Evolutionary conservation across 2,329 filamentous ascomycete genomes (phyloP).

Genomic region (Neurospora sp.): DNA sequence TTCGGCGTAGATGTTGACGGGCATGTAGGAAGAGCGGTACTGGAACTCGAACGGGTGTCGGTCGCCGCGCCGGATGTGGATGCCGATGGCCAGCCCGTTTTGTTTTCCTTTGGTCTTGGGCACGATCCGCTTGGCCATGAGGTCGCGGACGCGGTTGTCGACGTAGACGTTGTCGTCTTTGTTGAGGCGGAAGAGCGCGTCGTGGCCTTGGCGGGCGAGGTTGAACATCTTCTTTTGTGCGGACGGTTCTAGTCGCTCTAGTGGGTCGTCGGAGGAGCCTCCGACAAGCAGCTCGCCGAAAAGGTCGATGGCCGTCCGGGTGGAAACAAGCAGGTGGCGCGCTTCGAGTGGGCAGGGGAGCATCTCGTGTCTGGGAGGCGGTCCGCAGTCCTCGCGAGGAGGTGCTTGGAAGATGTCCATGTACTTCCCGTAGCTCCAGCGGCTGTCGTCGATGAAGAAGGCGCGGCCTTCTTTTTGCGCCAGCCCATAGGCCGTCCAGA

Average conservation of each 20-base stretch:
- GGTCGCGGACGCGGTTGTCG: conserved; percentile 42
- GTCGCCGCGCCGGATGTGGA: conserved; percentile 76
- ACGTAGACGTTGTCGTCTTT: conserved; percentile 58
- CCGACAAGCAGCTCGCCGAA: conserved; percentile 44
- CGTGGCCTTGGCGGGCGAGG: conserved; percentile 59
- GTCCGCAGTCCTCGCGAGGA: conserved; percentile 53
- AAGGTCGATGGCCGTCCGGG: conserved; percentile 52
- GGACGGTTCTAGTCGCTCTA: conserved; percentile 36
- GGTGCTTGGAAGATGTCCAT: conserved; percentile 60
- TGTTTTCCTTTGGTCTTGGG: conserved; percentile 24
- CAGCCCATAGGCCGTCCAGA: conserved; percentile 79
- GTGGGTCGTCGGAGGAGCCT: conserved; percentile 32
- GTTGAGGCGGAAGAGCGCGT: conserved; percentile 62
- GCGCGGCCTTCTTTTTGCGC: conserved; percentile 62
- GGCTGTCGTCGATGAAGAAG: conserved; percentile 78
- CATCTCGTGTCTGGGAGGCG: conserved; percentile 65
- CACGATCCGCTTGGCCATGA: conserved; percentile 36
- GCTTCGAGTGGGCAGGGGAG: conserved; percentile 71
- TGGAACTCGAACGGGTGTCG: conserved; percentile 67
- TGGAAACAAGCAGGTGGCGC: conserved; percentile 63
- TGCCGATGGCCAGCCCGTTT: conserved; percentile 50
- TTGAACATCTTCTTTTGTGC: conserved; percentile 53
- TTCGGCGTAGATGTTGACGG: conserved; percentile 56
- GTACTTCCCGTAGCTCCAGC: conserved; percentile 75
- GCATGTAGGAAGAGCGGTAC: conserved; percentile 69